Conservation (phyloP, 176 grass and related monocot genomes). For the Carex cristatella region DNA sequence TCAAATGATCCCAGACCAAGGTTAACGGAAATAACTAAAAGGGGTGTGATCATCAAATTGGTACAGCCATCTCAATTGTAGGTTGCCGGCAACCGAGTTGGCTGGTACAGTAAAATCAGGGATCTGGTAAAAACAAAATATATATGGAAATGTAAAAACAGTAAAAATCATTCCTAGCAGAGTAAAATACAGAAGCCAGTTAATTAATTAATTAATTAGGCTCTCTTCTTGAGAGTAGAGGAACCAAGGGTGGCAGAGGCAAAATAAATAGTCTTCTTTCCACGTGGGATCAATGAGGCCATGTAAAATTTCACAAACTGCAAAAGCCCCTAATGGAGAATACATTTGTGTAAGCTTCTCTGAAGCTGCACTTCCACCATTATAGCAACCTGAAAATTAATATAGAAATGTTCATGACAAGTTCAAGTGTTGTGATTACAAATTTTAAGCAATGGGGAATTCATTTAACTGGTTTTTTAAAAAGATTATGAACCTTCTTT, state of each 20-base stretch:
- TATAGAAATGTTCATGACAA: neutral
- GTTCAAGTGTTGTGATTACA: neutral
- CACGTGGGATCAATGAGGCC: too few species aligned
- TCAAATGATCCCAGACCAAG: neutral
- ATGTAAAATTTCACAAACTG: neutral
- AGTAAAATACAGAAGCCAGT: neutral
- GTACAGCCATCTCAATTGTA: neutral
- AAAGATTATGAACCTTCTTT: neutral
- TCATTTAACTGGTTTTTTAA: neutral
- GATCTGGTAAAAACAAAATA: neutral
- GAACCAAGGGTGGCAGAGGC: constrained; percentile 4
- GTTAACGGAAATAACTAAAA: neutral
- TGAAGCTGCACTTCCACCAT: constrained; percentile 44
- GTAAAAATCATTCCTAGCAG: neutral
- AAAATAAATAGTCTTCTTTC: too few species aligned
- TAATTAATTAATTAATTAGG: constrained; percentile 15
- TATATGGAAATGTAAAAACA: neutral
- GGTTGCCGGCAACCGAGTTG: neutral
- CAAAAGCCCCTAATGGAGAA: constrained; percentile 31
- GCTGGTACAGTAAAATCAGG: neutral
- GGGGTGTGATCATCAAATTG: neutral
- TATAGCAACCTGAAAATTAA: constrained; percentile 45
- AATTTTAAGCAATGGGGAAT: neutral
- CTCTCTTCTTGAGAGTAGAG: constrained; percentile 46
- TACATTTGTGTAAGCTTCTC: constrained; percentile 47